Base-by-base conservation (phyloP, 371 early-diverging fungal genomes). In the Mucor velutinosus region DNA sequence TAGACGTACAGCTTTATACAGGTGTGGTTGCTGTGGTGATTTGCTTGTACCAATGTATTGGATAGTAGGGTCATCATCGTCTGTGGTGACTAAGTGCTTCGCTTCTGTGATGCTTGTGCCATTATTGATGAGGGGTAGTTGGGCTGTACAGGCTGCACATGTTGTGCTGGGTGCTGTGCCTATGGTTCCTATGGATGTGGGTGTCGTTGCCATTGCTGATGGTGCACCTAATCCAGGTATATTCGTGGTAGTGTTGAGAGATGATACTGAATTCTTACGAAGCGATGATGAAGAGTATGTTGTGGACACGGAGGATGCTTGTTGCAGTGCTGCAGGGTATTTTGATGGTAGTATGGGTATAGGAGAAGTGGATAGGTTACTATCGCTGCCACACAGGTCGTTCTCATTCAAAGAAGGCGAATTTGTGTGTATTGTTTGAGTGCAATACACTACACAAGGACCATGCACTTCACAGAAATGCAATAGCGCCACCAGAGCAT, bases 381-480 rank as follows among this genome's bases (percentile, higher is more conserved):
- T 57, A 58, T 27, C 15, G 58, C 8, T 23, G 17, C 57, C 56
- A 55, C 39, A 47, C 55, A 47, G 58, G 8, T 30, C 7, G 43
- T 59, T 41, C 4, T 12, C 19, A 8, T 11, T n/a, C 2, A 21
- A 27, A 12, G 37, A 3, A 12, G 35, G 23, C 10, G 21, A 57
- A 70, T 27, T 35, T 72, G 51, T 67, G 55, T 84, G 87, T 37
- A 80, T 73, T 5, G 81, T 71, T 64, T 88, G 88, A 7, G 88
- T 88, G 65, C 87, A 85, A 64, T 81, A 79, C 23, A 86, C 81
- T 30, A 85, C 80, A 45, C 83, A 80, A 14, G 87, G 87, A 1
- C 88, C 88, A 68, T 88, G 85, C 19, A 78, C 76, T 60, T 88
- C 88, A 65, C 88, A 88, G 69, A 88, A 88, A 64, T 84, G 85